phyloP scores from a whole-genome alignment of 73 alveolate species.

The Paramecium tetraurelia region DNA sequence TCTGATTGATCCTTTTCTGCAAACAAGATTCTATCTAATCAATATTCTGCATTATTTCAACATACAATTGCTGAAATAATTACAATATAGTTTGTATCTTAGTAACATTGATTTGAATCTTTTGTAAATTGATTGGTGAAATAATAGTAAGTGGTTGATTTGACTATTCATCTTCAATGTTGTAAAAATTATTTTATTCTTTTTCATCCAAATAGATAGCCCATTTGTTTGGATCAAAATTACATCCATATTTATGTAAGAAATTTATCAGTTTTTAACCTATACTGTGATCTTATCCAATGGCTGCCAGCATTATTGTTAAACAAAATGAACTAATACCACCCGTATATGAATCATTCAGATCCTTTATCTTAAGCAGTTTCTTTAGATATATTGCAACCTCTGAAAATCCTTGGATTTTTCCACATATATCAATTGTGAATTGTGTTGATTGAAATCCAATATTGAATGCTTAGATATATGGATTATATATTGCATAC shows the following conservation, averaged over 20 bases:
- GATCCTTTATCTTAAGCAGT: neutral
- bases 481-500: neutral
- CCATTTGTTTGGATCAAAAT: slow-evolving; percentile 47
- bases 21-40: neutral
- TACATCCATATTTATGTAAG: slow-evolving; percentile 15
- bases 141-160: neutral
- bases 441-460: slow-evolving; percentile 21
- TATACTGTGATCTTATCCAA: neutral
- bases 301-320: slow-evolving; percentile 7
- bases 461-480: neutral
- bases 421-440: neutral
- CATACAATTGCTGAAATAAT: neutral
- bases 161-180: neutral
- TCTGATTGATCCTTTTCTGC: neutral
- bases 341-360: slow-evolving; percentile 49
- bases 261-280: slow-evolving; percentile 4
- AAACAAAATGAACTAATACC: slow-evolving; percentile 48
- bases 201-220: neutral
- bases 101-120: neutral
- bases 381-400: neutral
- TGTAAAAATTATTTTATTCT: neutral
- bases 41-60: neutral
- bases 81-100: neutral
- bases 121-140: slow-evolving; percentile 12
- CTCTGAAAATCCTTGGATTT: neutral